Evolutionary conservation across 371 early-diverging fungal species (phyloP).

Genomic region (Sporodiniella umbellata): DNA sequence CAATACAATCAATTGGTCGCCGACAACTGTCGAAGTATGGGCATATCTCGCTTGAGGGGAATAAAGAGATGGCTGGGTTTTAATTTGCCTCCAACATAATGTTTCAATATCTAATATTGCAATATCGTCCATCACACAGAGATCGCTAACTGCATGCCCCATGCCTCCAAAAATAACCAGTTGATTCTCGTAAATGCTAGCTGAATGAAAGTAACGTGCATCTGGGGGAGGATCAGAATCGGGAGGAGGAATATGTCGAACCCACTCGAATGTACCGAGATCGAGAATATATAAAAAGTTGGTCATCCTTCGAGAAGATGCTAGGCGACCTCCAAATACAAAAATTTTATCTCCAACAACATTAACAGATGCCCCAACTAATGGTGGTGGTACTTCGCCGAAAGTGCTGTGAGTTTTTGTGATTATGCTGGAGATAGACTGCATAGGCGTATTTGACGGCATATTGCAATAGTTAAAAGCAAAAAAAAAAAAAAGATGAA

Average conservation of each 20-base stretch:
- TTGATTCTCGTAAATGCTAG: constrained; percentile 54
- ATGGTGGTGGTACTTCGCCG: constrained; percentile 75
- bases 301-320: constrained; percentile 64
- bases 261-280: constrained; percentile 61
- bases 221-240: constrained; percentile 40
- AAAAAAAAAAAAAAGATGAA: neutral
- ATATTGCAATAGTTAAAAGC: neutral
- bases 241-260: constrained; percentile 38
- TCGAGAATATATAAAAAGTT: constrained; percentile 66
- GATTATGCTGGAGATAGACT: constrained; percentile 68
- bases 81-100: constrained; percentile 57
- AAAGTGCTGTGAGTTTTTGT: constrained; percentile 62
- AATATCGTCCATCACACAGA: constrained; percentile 70
- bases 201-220: constrained; percentile 75
- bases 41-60: constrained; percentile 80
- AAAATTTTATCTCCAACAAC: constrained; percentile 60
- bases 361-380: constrained; percentile 72
- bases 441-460: constrained; percentile 38
- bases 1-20: constrained; percentile 61
- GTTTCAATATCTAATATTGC: constrained; percentile 65
- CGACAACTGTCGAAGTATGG: constrained; percentile 63
- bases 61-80: constrained; percentile 44
- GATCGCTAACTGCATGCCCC: constrained; percentile 41
- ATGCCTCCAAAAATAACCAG: constrained; percentile 64
- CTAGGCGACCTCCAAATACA: constrained; percentile 73